A percentile compares a stretch with the other conserved stretches of the same genome.
phyloP scores from a whole-genome alignment of 2,329 filamentous ascomycete genomes.

The Epichloe gansuensis region DNA sequence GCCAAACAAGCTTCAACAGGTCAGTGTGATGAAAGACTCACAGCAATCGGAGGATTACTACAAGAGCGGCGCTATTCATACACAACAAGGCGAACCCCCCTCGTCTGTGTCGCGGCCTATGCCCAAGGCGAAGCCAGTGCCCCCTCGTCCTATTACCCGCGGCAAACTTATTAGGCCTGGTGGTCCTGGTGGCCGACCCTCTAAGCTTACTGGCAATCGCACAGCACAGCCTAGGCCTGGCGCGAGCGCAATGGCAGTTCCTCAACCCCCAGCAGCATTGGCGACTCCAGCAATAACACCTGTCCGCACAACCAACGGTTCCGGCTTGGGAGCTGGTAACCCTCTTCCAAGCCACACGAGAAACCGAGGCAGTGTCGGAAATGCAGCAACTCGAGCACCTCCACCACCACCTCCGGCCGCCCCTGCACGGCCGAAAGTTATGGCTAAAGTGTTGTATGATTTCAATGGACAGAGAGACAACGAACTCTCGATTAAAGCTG shows the following conservation, averaged over 20 bases:
- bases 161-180: constrained; percentile 87
- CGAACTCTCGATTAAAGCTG: constrained; percentile 67
- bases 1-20: constrained; percentile 75
- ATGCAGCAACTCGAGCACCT: constrained; percentile 39
- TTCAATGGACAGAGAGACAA: constrained; percentile 76
- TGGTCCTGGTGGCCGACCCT: constrained; percentile 69
- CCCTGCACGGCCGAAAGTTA: constrained; percentile 50
- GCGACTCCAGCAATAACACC: neutral
- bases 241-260: constrained; percentile 20
- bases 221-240: constrained; percentile 31
- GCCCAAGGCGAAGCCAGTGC: constrained; percentile 73
- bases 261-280: constrained; percentile 21
- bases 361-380: constrained; percentile 39
- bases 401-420: constrained; percentile 57
- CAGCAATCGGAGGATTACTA: constrained; percentile 68
- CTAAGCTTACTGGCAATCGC: constrained; percentile 48
- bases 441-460: constrained; percentile 84
- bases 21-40: constrained; percentile 86
- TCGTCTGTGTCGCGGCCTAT: constrained; percentile 74
- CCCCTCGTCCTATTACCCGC: constrained; percentile 80
- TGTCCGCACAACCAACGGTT: neutral
- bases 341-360: constrained; percentile 38
- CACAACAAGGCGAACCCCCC: constrained; percentile 68
- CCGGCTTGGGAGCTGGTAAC: constrained; percentile 9
- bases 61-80: constrained; percentile 88